A percentile compares a stretch with the other conserved stretches of the same genome.
These are phyloP conservation scores for Sphenostylis stenocarpa DNA, from an alignment of 306 rosid species.

Conservation along the genomic window DNA sequence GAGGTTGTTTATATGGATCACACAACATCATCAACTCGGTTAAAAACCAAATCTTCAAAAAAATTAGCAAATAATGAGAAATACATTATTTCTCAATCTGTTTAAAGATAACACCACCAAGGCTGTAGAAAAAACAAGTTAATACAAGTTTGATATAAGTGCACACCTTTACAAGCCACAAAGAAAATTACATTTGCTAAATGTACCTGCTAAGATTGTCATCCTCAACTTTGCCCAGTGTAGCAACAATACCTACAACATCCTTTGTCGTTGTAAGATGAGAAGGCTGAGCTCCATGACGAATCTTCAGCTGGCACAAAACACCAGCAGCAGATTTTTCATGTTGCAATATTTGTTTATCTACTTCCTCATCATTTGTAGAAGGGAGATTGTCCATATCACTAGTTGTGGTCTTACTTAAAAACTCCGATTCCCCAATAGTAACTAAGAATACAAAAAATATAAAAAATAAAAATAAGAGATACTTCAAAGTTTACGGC, in stretches of 20 bases:
- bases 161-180: slow-evolving; percentile 14
- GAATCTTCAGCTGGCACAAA: slow-evolving; percentile 56
- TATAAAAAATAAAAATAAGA: slow-evolving; percentile 18
- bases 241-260: slow-evolving; percentile 77
- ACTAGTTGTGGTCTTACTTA: slow-evolving; percentile 40
- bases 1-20: not conserved
- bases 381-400: slow-evolving; percentile 36
- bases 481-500: slow-evolving; percentile 24
- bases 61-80: slow-evolving; percentile 8
- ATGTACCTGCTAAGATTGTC: slow-evolving; percentile 69
- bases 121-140: slow-evolving; percentile 7
- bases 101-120: not conserved
- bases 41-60: not conserved
- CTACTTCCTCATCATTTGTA: slow-evolving; percentile 57
- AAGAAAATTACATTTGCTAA: slow-evolving; percentile 23
- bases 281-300: slow-evolving; percentile 55
- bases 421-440: slow-evolving; percentile 53
- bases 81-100: not conserved
- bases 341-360: slow-evolving; percentile 54
- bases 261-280: slow-evolving; percentile 53
- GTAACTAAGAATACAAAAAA: slow-evolving; percentile 37
- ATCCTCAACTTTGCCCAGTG: slow-evolving; percentile 66
- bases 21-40: not conserved
- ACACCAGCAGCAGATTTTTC: slow-evolving; percentile 78
- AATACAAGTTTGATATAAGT: slow-evolving; percentile 22